Conservation (phyloP, 371 early-diverging fungal species). For the Actinomucor elegans region DNA sequence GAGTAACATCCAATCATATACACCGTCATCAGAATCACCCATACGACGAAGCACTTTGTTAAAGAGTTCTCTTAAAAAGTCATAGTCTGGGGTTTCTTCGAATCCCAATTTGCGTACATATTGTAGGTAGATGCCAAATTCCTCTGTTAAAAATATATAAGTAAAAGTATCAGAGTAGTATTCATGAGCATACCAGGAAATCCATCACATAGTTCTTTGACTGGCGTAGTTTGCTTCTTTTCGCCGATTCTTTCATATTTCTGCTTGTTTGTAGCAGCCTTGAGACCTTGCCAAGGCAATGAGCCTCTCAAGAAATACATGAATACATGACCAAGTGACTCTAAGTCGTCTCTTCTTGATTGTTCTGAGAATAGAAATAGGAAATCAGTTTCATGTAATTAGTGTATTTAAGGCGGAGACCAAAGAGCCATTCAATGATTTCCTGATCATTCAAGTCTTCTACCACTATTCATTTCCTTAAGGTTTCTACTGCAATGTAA, state of each 20-base stretch:
- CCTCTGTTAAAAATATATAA: no score
- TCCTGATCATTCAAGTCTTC: no score
- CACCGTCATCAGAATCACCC: slow-evolving; percentile 86
- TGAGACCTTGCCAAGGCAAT: slow-evolving; percentile 99
- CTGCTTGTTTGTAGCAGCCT: slow-evolving; percentile 98
- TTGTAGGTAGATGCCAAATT: slow-evolving; percentile 89
- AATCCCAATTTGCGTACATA: slow-evolving; percentile 95
- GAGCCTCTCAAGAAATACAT: slow-evolving; percentile 98
- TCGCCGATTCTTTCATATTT: slow-evolving; percentile 99
- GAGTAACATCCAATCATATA: slow-evolving; percentile 94
- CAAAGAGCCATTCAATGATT: no score
- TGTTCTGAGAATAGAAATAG: slow-evolving; percentile 67
- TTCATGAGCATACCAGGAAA: slow-evolving; percentile 70
- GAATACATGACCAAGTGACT: slow-evolving; percentile 98
- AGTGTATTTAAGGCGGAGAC: no score
- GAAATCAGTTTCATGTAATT: neutral
- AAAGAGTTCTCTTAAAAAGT: slow-evolving; percentile 84
- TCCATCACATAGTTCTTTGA: slow-evolving; percentile 92
- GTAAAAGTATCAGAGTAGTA: neutral
- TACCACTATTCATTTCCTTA: no score
- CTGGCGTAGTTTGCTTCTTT: slow-evolving; percentile 92
- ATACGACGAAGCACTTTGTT: slow-evolving; percentile 76
- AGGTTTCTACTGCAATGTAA: neutral
- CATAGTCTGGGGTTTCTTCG: slow-evolving; percentile 98
- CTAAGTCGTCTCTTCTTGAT: slow-evolving; percentile 98